Conservation (phyloP, 2,329 filamentous ascomycete genomes). For the Magnaporthales sp. region DNA sequence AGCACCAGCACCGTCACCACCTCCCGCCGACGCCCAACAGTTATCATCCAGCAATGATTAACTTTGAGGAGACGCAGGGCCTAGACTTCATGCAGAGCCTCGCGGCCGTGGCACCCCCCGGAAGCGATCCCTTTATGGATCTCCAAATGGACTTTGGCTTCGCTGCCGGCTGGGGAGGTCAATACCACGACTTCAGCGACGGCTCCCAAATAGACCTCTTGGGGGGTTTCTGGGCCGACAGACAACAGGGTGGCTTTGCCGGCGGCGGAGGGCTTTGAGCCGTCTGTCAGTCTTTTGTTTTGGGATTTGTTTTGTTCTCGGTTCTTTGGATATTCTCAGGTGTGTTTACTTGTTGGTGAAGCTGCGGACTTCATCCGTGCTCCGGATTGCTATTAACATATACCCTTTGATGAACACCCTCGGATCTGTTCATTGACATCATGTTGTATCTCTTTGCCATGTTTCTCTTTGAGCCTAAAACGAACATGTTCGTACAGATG, state of each 20-base stretch:
- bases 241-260: constrained; percentile 31
- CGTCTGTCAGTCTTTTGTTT: neutral
- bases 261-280: constrained; percentile 12
- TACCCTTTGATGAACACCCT: neutral
- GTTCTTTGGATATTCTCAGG: neutral
- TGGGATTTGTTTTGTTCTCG: neutral
- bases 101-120: constrained; percentile 14
- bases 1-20: constrained; percentile 22
- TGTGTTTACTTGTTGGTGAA: no score
- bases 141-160: constrained; percentile 55
- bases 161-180: constrained; percentile 54
- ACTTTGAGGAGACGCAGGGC: constrained; percentile 39
- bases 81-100: constrained; percentile 46
- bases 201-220: constrained; percentile 57
- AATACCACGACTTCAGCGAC: constrained; percentile 55
- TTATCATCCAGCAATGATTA: constrained; percentile 17
- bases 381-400: neutral
- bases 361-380: no score
- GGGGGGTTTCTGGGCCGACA: constrained; percentile 66
- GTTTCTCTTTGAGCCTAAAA: neutral
- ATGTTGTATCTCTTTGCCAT: neutral
- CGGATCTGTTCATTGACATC: neutral
- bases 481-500: neutral
- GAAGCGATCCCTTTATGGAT: constrained; percentile 20
- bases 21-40: constrained; percentile 4